Evolutionary conservation across 2,329 filamentous ascomycete species (phyloP).

Genomic region (Exophiala sp.): DNA sequence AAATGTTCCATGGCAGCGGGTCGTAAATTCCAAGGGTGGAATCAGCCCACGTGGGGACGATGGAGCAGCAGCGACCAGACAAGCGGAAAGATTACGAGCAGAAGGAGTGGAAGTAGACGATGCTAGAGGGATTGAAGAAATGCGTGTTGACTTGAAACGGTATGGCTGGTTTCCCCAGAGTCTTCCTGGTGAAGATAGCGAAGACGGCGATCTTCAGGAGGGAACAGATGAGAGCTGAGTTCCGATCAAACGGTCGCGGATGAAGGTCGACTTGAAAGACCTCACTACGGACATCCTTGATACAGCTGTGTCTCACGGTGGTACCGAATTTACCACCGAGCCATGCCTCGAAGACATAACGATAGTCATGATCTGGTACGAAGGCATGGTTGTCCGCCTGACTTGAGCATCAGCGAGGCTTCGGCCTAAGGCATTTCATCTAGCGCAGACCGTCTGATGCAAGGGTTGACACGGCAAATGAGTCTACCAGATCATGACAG

Average conservation of each 20-base stretch:
- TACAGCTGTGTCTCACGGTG: too few species aligned
- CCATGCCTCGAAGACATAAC: too few species aligned
- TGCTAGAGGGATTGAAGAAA: constrained; percentile 41
- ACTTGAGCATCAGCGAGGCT: background rate
- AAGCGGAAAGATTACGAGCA: constrained; percentile 37
- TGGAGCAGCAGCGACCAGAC: constrained; percentile 35
- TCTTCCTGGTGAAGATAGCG: constrained; percentile 41
- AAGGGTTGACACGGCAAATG: background rate
- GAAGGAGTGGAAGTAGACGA: constrained; percentile 41
- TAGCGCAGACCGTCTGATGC: background rate
- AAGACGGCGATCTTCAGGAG: constrained; percentile 10
- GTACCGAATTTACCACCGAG: too few species aligned
- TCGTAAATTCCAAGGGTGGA: constrained; percentile 78
- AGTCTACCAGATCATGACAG: background rate
- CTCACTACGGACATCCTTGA: too few species aligned
- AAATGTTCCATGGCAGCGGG: constrained; percentile 91
- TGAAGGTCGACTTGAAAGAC: background rate
- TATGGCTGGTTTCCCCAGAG: constrained; percentile 48
- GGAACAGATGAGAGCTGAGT: background rate
- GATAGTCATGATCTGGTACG: too few species aligned
- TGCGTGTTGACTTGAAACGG: constrained; percentile 38
- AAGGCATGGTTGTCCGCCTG: too few species aligned
- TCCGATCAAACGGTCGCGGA: background rate
- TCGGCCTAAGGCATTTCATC: background rate
- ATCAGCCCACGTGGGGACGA: constrained; percentile 63